Conservation (phyloP, 2,329 filamentous ascomycete genomes). For the Paracoccidioides lutzii region DNA sequence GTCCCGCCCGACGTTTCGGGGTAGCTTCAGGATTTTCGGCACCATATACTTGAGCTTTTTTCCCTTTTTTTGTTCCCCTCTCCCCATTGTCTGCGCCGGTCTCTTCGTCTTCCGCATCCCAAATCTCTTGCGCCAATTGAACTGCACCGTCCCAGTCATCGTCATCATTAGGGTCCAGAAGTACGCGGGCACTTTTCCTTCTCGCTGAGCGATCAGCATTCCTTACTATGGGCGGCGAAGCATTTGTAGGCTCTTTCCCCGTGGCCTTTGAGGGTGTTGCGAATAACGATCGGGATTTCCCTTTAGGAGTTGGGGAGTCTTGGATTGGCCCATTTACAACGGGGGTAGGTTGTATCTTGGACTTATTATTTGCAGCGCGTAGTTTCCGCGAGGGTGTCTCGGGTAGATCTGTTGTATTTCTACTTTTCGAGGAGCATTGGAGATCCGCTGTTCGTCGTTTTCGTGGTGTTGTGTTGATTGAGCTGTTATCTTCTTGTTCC, state of each 20-base stretch:
- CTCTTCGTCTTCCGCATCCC: conserved; percentile 24
- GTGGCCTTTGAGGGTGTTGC: conserved; percentile 28
- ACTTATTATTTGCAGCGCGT: conserved; percentile 20
- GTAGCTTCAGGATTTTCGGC: conserved; percentile 14
- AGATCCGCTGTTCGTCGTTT: conserved; percentile 20
- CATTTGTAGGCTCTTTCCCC: conserved; percentile 3
- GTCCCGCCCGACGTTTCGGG: conserved; percentile 19
- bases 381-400: conserved; percentile 16
- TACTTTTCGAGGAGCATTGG: conserved; percentile 18
- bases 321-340: conserved; percentile 12
- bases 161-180: conserved; percentile 65
- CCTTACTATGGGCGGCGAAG: conserved; percentile 51
- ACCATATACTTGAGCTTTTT: conserved; percentile 15
- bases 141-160: conserved; percentile 51
- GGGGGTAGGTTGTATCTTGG: conserved; percentile 19
- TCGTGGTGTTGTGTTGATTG: conserved; percentile 27
- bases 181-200: conserved; percentile 64
- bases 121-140: conserved; percentile 56
- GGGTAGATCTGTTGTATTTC: conserved; percentile 7
- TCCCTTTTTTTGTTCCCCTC: conserved; percentile 10
- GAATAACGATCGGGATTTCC: conserved; percentile 26
- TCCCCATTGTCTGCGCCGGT: conserved; percentile 24
- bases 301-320: conserved; percentile 26
- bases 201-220: conserved; percentile 76
- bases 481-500: conserved; percentile 18